Base-by-base conservation (phyloP, 2,329 filamentous ascomycete genomes). In the Colletotrichum musicola region DNA sequence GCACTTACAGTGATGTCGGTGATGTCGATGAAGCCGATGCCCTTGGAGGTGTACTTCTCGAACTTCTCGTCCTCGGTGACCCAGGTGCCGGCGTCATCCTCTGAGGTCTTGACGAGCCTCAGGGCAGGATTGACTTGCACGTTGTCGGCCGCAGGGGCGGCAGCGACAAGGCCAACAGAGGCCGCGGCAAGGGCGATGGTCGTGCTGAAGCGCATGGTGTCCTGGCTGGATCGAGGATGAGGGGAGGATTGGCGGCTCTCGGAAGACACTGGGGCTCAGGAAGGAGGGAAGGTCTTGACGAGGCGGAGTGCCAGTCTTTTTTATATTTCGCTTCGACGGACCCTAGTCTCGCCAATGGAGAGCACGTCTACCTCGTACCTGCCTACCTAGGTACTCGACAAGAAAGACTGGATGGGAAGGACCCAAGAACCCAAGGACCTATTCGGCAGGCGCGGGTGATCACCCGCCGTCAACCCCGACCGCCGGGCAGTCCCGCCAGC, bases 41-140 rank as follows among this genome's bases (percentile, higher is more conserved):
- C 72, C 71, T 81, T 78, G 27, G 74, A 75, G 10, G 72, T 74
- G 66, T 76, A 76, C n/a, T 75, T 72, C 4, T 75, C 74, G 59
- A 79, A 80, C 68, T 80, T 82, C 35, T 83, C 75, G 55, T 81
- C 77, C 51, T 82, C 78, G 14, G 78, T 79, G 14, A 83, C 75
- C 81, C 81, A 83, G 27, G 72, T 74, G 12, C 80, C 81, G 3
- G 75, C 71, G 35, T 81, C 79, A 5, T 75, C 72, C 58, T 79
- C 79, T 1, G 79, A 80, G 1, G 77, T 78, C 76, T 83, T 82
- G 72, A 82, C 74, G 7, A 82, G 76, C 16, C 78, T 74, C 18
- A 80, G 71, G 13, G 70, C 72, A 18, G 70, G 40, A 30, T 70
- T 56, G 46, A 55, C 30, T 18, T 69, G 49, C 4, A 61, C 16